A percentile compares a stretch with the other conserved stretches of the same genome.
Evolutionary conservation across 345 rosid species (phyloP).

Genomic region (Linum trigynum): DNA sequence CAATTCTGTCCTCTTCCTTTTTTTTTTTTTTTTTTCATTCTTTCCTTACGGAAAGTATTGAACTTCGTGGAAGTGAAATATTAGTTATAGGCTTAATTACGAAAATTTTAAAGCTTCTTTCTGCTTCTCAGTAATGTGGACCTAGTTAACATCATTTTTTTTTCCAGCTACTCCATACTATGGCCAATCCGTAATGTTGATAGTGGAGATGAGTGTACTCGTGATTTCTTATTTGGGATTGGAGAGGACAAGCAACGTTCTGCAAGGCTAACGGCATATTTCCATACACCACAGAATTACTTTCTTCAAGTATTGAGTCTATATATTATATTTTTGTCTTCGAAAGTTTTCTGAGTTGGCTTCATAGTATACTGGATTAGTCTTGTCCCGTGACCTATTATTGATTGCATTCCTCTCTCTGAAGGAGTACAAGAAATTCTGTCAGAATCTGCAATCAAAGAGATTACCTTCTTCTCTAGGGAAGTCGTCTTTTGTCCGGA

Average conservation of each 20-base stretch:
- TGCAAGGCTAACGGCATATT: slow-evolving; percentile 89
- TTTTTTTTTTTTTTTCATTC: slow-evolving; percentile 8
- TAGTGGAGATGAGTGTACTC: slow-evolving; percentile 70
- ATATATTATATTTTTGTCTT: neutral
- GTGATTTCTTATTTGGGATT: slow-evolving; percentile 77
- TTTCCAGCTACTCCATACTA: slow-evolving; percentile 64
- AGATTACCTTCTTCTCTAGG: slow-evolving; percentile 23
- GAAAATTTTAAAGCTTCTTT: neutral
- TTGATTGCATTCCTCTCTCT: slow-evolving; percentile 14
- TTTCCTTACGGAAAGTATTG: neutral
- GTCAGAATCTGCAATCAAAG: slow-evolving; percentile 33
- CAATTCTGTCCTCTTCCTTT: neutral
- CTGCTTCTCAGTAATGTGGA: neutral
- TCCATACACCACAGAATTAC: slow-evolving; percentile 68
- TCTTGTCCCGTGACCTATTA: slow-evolving; percentile 10
- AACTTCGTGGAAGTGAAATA: neutral
- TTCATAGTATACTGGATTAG: neutral
- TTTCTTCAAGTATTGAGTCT: slow-evolving; percentile 50
- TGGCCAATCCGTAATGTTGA: slow-evolving; percentile 62
- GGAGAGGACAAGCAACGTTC: slow-evolving; percentile 94
- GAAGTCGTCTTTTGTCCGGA: slow-evolving; percentile 27
- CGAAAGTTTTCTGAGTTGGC: neutral
- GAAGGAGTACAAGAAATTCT: slow-evolving; percentile 64
- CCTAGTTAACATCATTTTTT: neutral
- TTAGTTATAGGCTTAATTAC: neutral